These are phyloP conservation scores for Helotiales sp. DNA, from an alignment of 2,329 filamentous ascomycete genomes.

Conservation along the genomic window DNA sequence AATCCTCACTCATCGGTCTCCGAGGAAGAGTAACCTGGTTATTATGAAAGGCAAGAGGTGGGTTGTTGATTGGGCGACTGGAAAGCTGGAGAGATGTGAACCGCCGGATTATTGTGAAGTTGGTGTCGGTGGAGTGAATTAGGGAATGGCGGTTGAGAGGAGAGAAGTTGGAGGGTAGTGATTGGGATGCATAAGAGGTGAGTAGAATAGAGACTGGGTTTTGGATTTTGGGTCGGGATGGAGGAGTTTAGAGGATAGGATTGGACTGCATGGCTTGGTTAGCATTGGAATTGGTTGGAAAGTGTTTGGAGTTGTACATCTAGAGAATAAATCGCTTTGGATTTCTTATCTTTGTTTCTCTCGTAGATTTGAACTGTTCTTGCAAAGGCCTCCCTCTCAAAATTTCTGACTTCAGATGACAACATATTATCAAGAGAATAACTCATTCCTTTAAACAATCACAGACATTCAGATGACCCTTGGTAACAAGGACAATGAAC, in stretches of 20 bases:
- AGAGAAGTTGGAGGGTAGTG: neutral
- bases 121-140: neutral
- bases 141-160: neutral
- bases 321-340: neutral
- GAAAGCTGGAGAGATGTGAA: conserved; percentile 52
- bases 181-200: neutral
- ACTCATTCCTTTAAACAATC: too few species aligned
- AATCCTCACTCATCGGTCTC: conserved; percentile 56
- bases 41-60: conserved; percentile 58
- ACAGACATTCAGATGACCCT: too few species aligned
- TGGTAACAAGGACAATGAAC: too few species aligned
- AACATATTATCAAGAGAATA: too few species aligned
- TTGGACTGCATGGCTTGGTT: neutral
- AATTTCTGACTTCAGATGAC: too few species aligned
- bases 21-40: conserved; percentile 58
- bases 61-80: conserved; percentile 60
- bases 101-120: conserved; percentile 54
- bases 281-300: too few species aligned
- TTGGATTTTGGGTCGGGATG: neutral
- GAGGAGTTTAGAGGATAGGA: too few species aligned
- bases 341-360: neutral
- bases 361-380: too few species aligned
- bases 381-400: too few species aligned
- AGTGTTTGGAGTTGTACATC: too few species aligned
- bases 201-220: neutral